Base-by-base conservation (phyloP, 257 asterid species). In the Ilex asprella region DNA sequence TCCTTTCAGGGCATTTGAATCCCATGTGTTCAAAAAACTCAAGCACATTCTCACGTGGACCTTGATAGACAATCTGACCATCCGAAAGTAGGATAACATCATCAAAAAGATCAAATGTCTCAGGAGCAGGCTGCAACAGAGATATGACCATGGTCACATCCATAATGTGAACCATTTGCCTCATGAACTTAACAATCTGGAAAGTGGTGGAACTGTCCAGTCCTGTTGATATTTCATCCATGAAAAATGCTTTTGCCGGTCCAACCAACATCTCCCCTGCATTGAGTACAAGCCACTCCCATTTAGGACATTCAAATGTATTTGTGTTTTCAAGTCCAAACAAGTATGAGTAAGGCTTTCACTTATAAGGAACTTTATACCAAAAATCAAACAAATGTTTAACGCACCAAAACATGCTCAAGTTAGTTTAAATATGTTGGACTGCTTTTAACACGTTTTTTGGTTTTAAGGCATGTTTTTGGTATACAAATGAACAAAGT, bases 231-330 rank as follows among this genome's bases (percentile, higher is more conserved):
- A 87, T 85, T 69, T 90, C 96, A 64, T 90, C 96, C 95, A 90
- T 90, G 87, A 87, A 85, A 75, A 90, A 82, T 2, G 88, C 97
- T 69, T 89, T 89, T 51, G 95, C 95, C 16, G 95, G 97, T 27
- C 97, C 95, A 0, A 84, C 93, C 82, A 88, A 70, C 96, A 89
- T 89, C 76, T 86, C 96, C n/a, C 93, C 96, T 89, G 75, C 61
- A 70, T 39, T 61, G 27, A 41, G 8, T 16, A 65, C 41, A 29
- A 39, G 63, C 51, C 64, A 59, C 30, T n/a, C 31, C 41, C 41
- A 35, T 3, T 35, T 35, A 35, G 41, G 2, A 35, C 41, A 35
- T 35, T 8, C 8, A 4, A 0, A 35, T 3, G 8, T 8, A 35
- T 8, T 35, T 35, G 8, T 35, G 41, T 8, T 3, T 35, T 35